Evolutionary conservation across 306 rosid species (phyloP), one percentile per base, ranked within the genome.

Genomic region (Fragaria nilgerrensis): DNA sequence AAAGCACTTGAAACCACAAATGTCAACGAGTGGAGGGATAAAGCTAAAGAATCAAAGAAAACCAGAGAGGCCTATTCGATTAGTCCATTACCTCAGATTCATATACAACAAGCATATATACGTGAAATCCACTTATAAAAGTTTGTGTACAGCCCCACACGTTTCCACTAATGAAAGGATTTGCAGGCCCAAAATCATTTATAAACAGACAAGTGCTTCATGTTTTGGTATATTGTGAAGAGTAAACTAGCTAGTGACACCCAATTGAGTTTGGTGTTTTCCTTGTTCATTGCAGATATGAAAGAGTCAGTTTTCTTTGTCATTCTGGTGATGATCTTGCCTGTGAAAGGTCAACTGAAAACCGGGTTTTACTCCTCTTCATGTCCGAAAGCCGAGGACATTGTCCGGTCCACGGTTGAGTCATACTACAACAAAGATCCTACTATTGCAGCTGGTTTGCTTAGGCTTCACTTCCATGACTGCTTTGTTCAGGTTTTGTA

Each of bases 401-500:
- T 83, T 0, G 84, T 93, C 14, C 81, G 91, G 72, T 89, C 96
- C 70, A 87, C 89, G 0, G 92, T 91, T 47, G 84, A 83, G 83
- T 86, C 95, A 2, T 74, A 77, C 84, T 82, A 77, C 82, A 85
- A 72, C 39, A 85, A 82, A 48, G 93, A 90, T 83, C 93, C 85
- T 36, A 76, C 90, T 53, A 65, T 86, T 70, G 87, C 90, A 13
- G 87, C 89, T 45, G 96, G 88, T 61, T 70, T 93, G 17, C 95
- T 89, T 41, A 86, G 90, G 79, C 92, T 91, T 79, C 93, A 86
- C 68, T 91, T 93, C 75, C 95, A 89, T 37, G 87, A 87, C 44
- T 87, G 88, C 58, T 87, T 87, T 74, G 87, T 87, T 48, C 80
- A 84, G 85, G 90, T 87, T 23, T 25, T 43, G 16, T 23, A 14